Percentiles rank a stretch among this genome's conserved stretches.
phyloP scores from a whole-genome alignment of 345 rosid species.

The Atalantia buxifolia region DNA sequence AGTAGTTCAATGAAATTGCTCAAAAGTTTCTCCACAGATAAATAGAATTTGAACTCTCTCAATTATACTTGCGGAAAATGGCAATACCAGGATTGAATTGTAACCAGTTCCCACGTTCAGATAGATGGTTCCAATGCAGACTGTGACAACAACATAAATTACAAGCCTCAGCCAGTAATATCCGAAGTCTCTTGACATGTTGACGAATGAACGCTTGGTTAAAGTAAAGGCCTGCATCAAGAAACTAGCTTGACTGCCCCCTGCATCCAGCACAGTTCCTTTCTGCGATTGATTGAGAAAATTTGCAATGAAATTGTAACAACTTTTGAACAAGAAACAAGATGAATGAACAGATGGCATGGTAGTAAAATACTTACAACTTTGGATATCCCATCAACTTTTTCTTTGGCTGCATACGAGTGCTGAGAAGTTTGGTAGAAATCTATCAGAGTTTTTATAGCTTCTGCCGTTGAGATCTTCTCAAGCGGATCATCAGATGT shows the following conservation, averaged over 20 bases:
- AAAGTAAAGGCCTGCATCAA: conserved; percentile 71
- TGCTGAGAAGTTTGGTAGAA: conserved; percentile 70
- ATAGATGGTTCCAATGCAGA: conserved; percentile 94
- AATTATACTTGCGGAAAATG: background rate
- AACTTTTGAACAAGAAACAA: background rate
- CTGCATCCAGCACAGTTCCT: conserved; percentile 85
- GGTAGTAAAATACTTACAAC: conserved; percentile 47
- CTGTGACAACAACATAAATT: conserved; percentile 69
- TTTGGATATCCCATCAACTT: conserved; percentile 81
- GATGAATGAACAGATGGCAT: background rate
- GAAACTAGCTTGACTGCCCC: conserved; percentile 98
- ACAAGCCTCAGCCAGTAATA: conserved; percentile 95
- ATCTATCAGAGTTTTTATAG: conserved; percentile 57
- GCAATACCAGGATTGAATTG: conserved; percentile 78
- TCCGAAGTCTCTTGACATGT: conserved; percentile 97
- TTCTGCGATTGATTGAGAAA: conserved; percentile 41
- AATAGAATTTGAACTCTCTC: too few relatives aligned
- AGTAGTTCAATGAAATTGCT: background rate
- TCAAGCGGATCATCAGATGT: conserved; percentile 76
- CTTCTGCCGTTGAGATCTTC: conserved; percentile 81
- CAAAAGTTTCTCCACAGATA: background rate
- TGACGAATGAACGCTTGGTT: conserved; percentile 83
- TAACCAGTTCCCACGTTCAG: conserved; percentile 80
- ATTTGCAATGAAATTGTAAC: background rate
- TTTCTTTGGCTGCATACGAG: conserved; percentile 55